Conservation (phyloP, 2,329 filamentous ascomycete species). For the Xylariaceae sp. region DNA sequence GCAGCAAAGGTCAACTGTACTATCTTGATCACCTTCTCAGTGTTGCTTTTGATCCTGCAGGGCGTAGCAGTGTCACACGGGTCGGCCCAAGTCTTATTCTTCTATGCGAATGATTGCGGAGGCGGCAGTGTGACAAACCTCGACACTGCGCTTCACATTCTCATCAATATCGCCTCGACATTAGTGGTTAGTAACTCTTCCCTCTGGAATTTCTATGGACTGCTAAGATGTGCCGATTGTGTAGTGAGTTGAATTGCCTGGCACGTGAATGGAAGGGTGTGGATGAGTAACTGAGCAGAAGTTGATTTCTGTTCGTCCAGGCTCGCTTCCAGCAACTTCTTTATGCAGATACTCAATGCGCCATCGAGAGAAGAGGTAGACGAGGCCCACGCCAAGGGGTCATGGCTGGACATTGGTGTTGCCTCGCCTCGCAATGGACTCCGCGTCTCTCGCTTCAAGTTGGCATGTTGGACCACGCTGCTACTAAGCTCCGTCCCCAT, state of each 20-base stretch:
- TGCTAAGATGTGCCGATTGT: not conserved
- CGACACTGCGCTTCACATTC: slow-evolving; percentile 11
- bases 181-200: slow-evolving; percentile 5
- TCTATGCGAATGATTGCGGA: slow-evolving; percentile 14
- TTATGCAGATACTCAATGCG: slow-evolving; percentile 43
- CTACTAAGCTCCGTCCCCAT: slow-evolving; percentile 23
- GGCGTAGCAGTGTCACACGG: not conserved
- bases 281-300: not conserved
- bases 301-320: not conserved
- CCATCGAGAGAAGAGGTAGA: slow-evolving; percentile 47
- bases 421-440: slow-evolving; percentile 36
- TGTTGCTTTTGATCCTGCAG: not conserved
- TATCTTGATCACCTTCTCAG: not conserved
- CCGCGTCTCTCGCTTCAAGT: slow-evolving; percentile 16
- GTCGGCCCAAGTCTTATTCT: slow-evolving; percentile 5
- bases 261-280: not conserved
- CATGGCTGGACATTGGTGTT: slow-evolving; percentile 41
- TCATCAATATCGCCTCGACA: slow-evolving; percentile 13
- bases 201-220: not conserved
- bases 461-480: slow-evolving; percentile 20
- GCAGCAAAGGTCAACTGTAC: not conserved
- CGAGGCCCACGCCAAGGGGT: slow-evolving; percentile 36
- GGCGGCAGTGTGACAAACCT: slow-evolving; percentile 9
- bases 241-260: not conserved
- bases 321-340: slow-evolving; percentile 8